phyloP scores from a whole-genome alignment of 2,329 filamentous ascomycete genomes.

The Ampelomyces quisqualis region DNA sequence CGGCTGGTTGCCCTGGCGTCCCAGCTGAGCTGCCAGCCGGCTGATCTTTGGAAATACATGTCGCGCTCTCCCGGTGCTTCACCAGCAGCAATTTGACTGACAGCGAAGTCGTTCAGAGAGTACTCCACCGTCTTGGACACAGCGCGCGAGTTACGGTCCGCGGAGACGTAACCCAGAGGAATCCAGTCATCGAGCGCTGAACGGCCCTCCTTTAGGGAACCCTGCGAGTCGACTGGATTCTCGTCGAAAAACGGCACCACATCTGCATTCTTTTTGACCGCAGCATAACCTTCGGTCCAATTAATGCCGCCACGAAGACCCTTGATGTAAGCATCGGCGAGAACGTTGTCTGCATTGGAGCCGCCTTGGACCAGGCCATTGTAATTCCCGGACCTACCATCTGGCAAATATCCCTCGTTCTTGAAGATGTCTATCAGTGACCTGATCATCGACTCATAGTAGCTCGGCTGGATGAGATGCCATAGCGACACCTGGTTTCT shows the following conservation, averaged over 20 bases:
- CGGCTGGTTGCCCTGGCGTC: slow-evolving; percentile 39
- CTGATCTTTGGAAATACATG: slow-evolving; percentile 43
- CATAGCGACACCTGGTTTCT: slow-evolving; percentile 50
- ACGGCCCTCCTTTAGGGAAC: slow-evolving; percentile 47
- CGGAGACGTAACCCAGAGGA: slow-evolving; percentile 46
- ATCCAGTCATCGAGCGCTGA: slow-evolving; percentile 49
- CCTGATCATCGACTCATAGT: slow-evolving; percentile 67
- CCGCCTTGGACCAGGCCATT: slow-evolving; percentile 58
- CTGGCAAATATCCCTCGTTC: slow-evolving; percentile 68
- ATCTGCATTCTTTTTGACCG: slow-evolving; percentile 71
- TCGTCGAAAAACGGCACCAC: slow-evolving; percentile 45
- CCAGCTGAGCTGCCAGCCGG: slow-evolving; percentile 49
- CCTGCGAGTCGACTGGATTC: slow-evolving; percentile 38
- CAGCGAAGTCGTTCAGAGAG: slow-evolving; percentile 48
- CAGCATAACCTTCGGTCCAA: slow-evolving; percentile 70
- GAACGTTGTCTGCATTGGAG: slow-evolving; percentile 48
- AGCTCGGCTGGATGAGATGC: slow-evolving; percentile 65
- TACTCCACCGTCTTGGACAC: slow-evolving; percentile 49
- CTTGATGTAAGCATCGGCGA: slow-evolving; percentile 69
- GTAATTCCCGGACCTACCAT: slow-evolving; percentile 57
- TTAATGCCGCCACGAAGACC: slow-evolving; percentile 62
- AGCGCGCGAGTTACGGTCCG: slow-evolving; percentile 40
- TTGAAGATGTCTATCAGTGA: slow-evolving; percentile 64
- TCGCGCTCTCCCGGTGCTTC: slow-evolving; percentile 44
- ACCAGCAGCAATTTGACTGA: slow-evolving; percentile 45